Conservation (phyloP, 768 basidiomycete genomes). For the Cytidiella melzeri region DNA sequence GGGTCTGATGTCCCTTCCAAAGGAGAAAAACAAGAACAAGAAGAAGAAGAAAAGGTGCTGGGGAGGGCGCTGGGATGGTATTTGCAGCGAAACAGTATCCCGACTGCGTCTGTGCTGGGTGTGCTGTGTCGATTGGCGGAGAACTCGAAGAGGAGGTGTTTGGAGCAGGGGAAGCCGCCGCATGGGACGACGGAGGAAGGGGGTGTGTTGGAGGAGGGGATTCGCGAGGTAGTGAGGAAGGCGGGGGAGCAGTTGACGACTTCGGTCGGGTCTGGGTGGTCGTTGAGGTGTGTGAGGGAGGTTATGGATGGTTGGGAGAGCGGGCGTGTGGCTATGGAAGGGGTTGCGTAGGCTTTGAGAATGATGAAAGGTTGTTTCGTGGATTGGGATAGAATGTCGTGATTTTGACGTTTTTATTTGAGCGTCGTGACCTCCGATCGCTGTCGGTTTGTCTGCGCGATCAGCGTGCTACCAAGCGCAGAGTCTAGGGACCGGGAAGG, state of each 20-base stretch:
- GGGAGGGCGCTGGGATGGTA: constrained; percentile 61
- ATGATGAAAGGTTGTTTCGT: no score
- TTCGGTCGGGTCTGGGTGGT: constrained; percentile 66
- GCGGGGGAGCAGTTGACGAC: constrained; percentile 80
- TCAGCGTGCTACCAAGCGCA: no score
- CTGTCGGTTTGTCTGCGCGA: no score
- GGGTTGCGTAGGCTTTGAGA: no score
- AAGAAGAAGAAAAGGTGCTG: constrained; percentile 15
- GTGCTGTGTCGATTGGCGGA: constrained; percentile 56
- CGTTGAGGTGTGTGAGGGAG: constrained; percentile 61
- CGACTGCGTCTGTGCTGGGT: constrained; percentile 59
- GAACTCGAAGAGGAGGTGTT: constrained; percentile 55
- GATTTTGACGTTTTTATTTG: no score
- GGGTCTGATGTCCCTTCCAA: constrained; percentile 35
- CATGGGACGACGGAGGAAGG: constrained; percentile 44
- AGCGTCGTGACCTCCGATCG: no score
- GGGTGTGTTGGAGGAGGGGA: constrained; percentile 42
- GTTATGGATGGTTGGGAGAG: constrained; percentile 50
- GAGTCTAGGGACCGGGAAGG: no score
- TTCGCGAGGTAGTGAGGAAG: constrained; percentile 81
- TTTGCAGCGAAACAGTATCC: constrained; percentile 61
- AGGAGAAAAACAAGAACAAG: constrained; percentile 11
- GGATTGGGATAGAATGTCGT: no score
- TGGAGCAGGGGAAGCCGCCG: constrained; percentile 35
- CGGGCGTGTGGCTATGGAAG: no score